phyloP scores from a whole-genome alignment of 2,329 filamentous ascomycete species.

The Trichoderma koningiopsis region DNA sequence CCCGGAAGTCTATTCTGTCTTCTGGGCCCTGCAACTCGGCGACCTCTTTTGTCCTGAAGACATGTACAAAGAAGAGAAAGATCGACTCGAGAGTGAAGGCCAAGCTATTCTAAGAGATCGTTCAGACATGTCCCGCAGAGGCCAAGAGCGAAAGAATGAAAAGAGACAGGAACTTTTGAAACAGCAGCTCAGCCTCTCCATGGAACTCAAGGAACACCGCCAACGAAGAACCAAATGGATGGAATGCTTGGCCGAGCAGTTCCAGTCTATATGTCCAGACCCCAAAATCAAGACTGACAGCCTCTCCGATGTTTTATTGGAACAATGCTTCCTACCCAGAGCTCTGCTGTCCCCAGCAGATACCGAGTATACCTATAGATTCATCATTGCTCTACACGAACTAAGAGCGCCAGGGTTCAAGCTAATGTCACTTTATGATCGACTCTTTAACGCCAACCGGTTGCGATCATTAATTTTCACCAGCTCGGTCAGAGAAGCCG shows the following conservation, averaged over 20 bases:
- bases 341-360: constrained; percentile 82
- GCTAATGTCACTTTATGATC: constrained; percentile 79
- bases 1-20: constrained; percentile 81
- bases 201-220: constrained; percentile 72
- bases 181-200: constrained; percentile 67
- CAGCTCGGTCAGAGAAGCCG: constrained; percentile 86
- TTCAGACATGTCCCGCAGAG: constrained; percentile 69
- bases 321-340: constrained; percentile 90
- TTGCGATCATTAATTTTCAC: constrained; percentile 83
- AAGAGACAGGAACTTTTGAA: constrained; percentile 71
- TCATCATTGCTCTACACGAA: constrained; percentile 85
- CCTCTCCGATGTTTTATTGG: constrained; percentile 76
- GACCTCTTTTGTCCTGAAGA: constrained; percentile 77
- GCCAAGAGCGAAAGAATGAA: constrained; percentile 63
- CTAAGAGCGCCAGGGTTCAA: constrained; percentile 84
- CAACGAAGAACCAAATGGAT: constrained; percentile 68
- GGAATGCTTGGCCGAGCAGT: constrained; percentile 72
- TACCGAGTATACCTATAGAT: constrained; percentile 83
- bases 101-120: constrained; percentile 70
- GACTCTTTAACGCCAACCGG: constrained; percentile 80
- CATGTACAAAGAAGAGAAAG: constrained; percentile 77
- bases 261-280: constrained; percentile 75
- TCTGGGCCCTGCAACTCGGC: constrained; percentile 86
- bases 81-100: constrained; percentile 67
- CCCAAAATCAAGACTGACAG: constrained; percentile 64